Base-by-base conservation (phyloP, 108 stramenopile genomes). In the Stephanodiscus triporus region DNA sequence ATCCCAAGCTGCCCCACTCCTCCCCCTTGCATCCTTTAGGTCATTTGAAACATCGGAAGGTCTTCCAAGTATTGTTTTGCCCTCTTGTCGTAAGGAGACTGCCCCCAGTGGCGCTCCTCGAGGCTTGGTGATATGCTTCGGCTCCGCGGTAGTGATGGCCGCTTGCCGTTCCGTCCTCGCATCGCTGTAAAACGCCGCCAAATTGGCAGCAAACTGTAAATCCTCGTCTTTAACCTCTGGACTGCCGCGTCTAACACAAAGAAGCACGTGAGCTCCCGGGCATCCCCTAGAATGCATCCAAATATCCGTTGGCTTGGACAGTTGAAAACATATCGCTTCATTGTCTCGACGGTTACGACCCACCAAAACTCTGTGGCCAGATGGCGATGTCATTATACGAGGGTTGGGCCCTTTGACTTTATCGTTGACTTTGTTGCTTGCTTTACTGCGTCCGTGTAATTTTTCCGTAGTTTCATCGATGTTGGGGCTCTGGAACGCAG, bases 271-370 rank as follows among this genome's bases (percentile, higher is more conserved):
- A 1, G 95, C 95, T 30, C 95, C 95, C 0, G 94, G 93, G 29
- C 82, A 86, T n/a, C 91, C 91, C 2, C 91, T 74, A 9, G 86
- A 81, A 67, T 96, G 95, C 85, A 94, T 84, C 95, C 95, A 96
- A 48, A 94, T 73, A 73, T 96, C 95, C 16, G 87, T 80, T 40
- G 85, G 83, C 30, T 84, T 81, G 4, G 92, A 92, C 5, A 87
- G 74, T 45, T 77, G 74, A 61, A 96, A 85, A 43, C 84, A 89
- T 47, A 96, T 70, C 37, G 90, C 80, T 57, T 96, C 95, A 55
- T 96, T 96, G 57, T 93, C 90, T 27, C 90, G 78, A 30, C 91
- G 86, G 69, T 93, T 93, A 49, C 95, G 80, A 10, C 95, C 95
- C 4, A 96, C 95, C 9, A 92, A 78, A 9, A 96, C 83, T 43